Evolutionary conservation across 805 yeast genomes (phyloP), one percentile per base, ranked within the genome.

Genomic region (Suhomyces sp.): DNA sequence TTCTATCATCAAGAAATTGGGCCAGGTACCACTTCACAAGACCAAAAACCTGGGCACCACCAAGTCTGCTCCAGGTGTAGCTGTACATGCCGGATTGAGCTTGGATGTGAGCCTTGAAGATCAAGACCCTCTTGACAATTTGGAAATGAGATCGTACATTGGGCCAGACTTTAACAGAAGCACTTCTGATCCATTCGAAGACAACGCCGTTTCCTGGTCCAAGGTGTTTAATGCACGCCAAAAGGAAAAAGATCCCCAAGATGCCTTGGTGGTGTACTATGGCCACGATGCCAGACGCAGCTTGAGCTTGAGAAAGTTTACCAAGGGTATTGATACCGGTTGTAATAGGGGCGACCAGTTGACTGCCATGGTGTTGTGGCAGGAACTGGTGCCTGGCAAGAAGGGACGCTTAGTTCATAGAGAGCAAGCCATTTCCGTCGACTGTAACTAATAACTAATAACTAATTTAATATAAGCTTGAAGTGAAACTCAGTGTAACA

Each of bases 251-350:
- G 51, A 58, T 53, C 42, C 69, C 66, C 56, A 71, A 59, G 64
- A 68, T 60, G 46, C 73, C 49, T 42, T 49, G 15, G 72, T 78
- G 22, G 90, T 89, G 3, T 83, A 82, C 61, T 92, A 92, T 65
- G 98, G 97, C 1, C 98, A 92, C 64, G 96, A 90, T 64, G 96
- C 97, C 3, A 76, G 83, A 51, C 73, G 85, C 51, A 97, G 97
- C 1, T 78, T 91, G 48, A 83, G 80, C 51, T 57, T 85, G 48
- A 79, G 80, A 57, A 79, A 80, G 55, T 90, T 76, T 67, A 77
- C 96, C 3, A 83, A 81, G 61, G 98, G 97, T 0, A 71, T 92
- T 40, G 98, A 93, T 64, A 74, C 88, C 9, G 89, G 88, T 1
- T 92, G 97, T 74, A 88, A 84, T 53, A 80, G 81, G 54, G 97